Evolutionary conservation across 768 basidiomycete genomes (phyloP), one percentile per base, ranked within the genome.

Genomic region (Lentinula edodes): DNA sequence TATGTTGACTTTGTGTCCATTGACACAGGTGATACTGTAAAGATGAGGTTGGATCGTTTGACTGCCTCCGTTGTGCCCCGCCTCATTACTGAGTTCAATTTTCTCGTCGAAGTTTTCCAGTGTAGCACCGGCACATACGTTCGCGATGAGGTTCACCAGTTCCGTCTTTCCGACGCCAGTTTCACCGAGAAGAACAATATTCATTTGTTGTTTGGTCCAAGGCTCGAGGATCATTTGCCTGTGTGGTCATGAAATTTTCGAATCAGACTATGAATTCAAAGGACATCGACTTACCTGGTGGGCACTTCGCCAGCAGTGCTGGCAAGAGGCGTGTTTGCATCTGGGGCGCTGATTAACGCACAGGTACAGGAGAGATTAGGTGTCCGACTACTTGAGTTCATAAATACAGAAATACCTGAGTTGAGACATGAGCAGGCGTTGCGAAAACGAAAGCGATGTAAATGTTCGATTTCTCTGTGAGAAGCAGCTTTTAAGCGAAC

Each of bases 141-240:
- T 67, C 32, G 61, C 61, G 13, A 67, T 42, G 13, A 67, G 43
- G 13, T 64, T 53, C 5, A 67, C 50, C 6, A 67, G 36, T 4
- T 58, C 56, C 0, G 66, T 63, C 45, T 67, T 67, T 0, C 66
- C 66, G 7, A 65, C 65, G 3, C 66, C 66, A 0, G 66, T 67
- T 52, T 67, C 66, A 15, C 66, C 66, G 35, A 66, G 39, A 23
- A 63, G 38, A 28, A 56, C 20, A 4, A 56, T 6, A 23, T 39
- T 56, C 38, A 56, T 18, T 20, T 7, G 15, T 0, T 9, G 38
- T 12, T 56, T 56, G 39, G 28, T 52, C 51, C 51, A 52, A 6
- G 51, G 34, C 18, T 28, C 13, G 32, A 23, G 16, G 20, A 16
- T 5, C 7, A 51, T 51, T 34, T 51, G 6, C 50, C 50, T 51